phyloP scores from a whole-genome alignment of 805 yeast genomes.

The Candida nanaspora region DNA sequence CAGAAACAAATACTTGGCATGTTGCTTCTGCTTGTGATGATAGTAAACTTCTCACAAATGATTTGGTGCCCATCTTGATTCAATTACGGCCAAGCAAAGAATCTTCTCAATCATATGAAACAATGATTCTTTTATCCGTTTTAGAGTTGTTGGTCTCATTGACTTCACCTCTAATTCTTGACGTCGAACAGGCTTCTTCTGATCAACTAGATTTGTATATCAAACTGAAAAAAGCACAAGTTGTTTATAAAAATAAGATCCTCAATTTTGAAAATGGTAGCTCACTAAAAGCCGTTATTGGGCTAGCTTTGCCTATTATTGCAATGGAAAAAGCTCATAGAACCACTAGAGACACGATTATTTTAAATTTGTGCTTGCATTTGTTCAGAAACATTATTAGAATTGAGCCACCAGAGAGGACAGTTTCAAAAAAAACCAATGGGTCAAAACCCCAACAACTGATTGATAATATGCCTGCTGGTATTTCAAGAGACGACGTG shows the following conservation, averaged over 20 bases:
- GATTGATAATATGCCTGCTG: constrained; percentile 43
- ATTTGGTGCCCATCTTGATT: constrained; percentile 64
- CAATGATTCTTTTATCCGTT: constrained; percentile 61
- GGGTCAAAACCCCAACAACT: constrained; percentile 23
- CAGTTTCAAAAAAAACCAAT: constrained; percentile 36
- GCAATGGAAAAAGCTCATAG: constrained; percentile 47
- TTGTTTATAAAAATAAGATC: constrained; percentile 62
- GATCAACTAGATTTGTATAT: constrained; percentile 53
- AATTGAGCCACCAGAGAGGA: constrained; percentile 63
- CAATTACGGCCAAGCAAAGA: constrained; percentile 43
- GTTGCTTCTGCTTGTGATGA: constrained; percentile 88
- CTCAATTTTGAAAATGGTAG: constrained; percentile 51
- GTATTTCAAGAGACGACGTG: constrained; percentile 59
- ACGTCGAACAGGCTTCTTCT: constrained; percentile 44
- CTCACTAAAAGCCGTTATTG: constrained; percentile 59
- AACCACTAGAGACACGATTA: constrained; percentile 61
- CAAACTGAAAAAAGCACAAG: constrained; percentile 58
- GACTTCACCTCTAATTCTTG: constrained; percentile 79
- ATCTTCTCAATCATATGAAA: constrained; percentile 34
- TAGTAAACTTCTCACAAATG: constrained; percentile 64
- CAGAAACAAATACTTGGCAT: constrained; percentile 57
- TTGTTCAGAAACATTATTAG: constrained; percentile 73
- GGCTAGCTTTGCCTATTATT: constrained; percentile 60
- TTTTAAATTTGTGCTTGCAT: constrained; percentile 63
- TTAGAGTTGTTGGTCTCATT: constrained; percentile 76